Evolutionary conservation across 352 stramenopile species (phyloP).

Genomic region (Phytophthora quininea): DNA sequence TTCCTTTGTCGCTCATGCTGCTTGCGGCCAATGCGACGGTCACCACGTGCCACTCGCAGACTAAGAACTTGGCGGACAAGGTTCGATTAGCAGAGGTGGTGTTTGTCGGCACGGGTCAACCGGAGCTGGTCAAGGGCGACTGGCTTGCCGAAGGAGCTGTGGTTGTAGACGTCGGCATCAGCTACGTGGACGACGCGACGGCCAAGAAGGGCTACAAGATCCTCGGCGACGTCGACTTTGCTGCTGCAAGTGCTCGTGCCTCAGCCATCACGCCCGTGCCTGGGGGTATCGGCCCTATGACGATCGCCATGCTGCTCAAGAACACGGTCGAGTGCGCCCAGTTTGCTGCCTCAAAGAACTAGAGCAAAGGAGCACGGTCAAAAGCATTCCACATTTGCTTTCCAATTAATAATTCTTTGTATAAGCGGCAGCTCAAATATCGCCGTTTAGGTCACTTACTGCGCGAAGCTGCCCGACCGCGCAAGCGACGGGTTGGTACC

Average conservation of each 20-base stretch:
- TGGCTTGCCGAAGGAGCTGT: conserved; percentile 98
- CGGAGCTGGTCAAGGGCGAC: conserved; percentile 93
- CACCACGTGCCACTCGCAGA: conserved; percentile 97
- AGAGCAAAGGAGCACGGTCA: neutral
- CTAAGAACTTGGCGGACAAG: conserved; percentile 63
- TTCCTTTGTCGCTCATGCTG: conserved; percentile 96
- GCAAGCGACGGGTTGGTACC: conserved; percentile 54
- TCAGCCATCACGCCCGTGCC: conserved; percentile 98
- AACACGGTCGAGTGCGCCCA: conserved; percentile 79
- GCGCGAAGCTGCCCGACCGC: conserved; percentile 42
- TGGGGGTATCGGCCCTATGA: conserved; percentile 98
- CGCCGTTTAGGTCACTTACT: conserved; percentile 27
- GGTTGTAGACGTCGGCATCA: conserved; percentile 99
- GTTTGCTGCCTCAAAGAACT: conserved; percentile 38
- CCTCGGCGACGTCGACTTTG: conserved; percentile 97
- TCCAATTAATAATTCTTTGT: conserved; percentile 28
- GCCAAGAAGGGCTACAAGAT: conserved; percentile 91
- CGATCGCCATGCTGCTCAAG: conserved; percentile 93
- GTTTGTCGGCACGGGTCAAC: conserved; percentile 93
- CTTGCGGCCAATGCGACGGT: conserved; percentile 96
- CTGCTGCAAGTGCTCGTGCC: conserved; percentile 79
- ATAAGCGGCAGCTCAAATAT: conserved; percentile 14
- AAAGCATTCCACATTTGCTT: too few relatives aligned
- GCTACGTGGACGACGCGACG: conserved; percentile 92
- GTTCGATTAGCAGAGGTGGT: conserved; percentile 95